Evolutionary conservation across 495 filamentous ascomycete genomes (phyloP).

Genomic region (Immersiella caudata): DNA sequence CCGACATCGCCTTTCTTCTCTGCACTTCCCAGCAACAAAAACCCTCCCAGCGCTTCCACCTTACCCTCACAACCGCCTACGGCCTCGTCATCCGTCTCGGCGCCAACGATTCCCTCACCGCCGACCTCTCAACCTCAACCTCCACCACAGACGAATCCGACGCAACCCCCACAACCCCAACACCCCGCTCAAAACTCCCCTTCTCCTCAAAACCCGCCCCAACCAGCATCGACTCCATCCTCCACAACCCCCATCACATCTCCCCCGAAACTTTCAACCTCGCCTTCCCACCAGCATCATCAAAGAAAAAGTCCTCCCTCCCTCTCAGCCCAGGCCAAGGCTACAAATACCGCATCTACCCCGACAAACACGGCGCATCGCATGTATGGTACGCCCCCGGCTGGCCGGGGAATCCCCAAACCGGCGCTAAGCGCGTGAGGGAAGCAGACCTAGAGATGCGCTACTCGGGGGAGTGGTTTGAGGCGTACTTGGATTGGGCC

Average conservation of each 20-base stretch:
- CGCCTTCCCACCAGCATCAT: neutral
- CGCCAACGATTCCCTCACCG: conserved; percentile 14
- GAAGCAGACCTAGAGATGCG: conserved; percentile 17
- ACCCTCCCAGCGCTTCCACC: neutral
- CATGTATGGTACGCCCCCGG: conserved; percentile 17
- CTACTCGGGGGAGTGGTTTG: conserved; percentile 22
- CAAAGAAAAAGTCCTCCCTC: conserved; percentile 3
- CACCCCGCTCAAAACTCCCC: neutral
- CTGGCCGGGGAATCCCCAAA: conserved; percentile 11
- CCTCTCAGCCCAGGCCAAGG: neutral
- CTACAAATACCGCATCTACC: conserved; percentile 19
- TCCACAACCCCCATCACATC: conserved; percentile 9
- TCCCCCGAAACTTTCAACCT: neutral
- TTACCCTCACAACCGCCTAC: conserved; percentile 18
- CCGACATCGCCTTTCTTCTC: conserved; percentile 29
- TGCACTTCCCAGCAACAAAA: conserved; percentile 20
- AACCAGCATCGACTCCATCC: conserved; percentile 23
- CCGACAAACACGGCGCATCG: neutral
- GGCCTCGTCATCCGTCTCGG: conserved; percentile 20
- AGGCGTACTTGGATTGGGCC: conserved; percentile 24
- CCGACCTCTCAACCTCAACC: neutral
- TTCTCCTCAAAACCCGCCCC: neutral
- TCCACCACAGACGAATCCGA: neutral
- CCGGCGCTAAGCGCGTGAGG: conserved; percentile 1
- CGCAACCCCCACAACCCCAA: neutral